These are phyloP conservation scores for Botrytis fragariae DNA, from an alignment of 2,329 filamentous ascomycete genomes.

Conservation along the genomic window DNA sequence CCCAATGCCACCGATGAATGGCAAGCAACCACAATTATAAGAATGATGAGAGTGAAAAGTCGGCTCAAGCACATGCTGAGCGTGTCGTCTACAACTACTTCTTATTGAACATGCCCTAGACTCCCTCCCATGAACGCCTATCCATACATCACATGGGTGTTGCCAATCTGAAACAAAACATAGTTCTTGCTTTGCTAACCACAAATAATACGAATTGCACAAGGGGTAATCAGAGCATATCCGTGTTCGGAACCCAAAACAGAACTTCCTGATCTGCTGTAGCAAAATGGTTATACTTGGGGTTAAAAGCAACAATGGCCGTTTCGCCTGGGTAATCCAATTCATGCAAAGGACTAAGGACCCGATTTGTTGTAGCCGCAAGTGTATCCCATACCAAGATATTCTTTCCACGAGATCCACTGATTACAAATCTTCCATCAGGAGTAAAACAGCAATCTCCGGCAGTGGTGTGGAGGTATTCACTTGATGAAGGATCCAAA, in stretches of 20 bases:
- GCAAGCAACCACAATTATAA: neutral
- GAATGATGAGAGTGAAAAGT: neutral
- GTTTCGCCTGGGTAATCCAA: slow-evolving; percentile 66
- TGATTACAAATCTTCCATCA: slow-evolving; percentile 84
- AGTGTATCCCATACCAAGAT: slow-evolving; percentile 85
- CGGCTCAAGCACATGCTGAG: neutral
- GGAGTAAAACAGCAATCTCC: slow-evolving; percentile 87
- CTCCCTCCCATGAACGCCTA: slow-evolving; percentile 14
- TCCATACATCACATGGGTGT: slow-evolving; percentile 20
- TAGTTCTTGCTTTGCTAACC: neutral
- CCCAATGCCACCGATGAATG: neutral
- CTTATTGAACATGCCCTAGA: neutral
- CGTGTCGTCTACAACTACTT: neutral
- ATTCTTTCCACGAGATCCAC: slow-evolving; percentile 68
- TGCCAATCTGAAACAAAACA: slow-evolving; percentile 15
- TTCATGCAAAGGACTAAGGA: slow-evolving; percentile 61
- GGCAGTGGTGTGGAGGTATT: slow-evolving; percentile 51
- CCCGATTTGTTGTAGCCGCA: slow-evolving; percentile 52
- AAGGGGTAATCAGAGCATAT: slow-evolving; percentile 19
- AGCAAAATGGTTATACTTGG: slow-evolving; percentile 86
- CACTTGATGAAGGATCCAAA: slow-evolving; percentile 32
- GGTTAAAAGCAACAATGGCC: slow-evolving; percentile 82
- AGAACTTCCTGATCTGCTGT: slow-evolving; percentile 82
- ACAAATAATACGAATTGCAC: neutral
- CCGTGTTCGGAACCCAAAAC: slow-evolving; percentile 73